Evolutionary conservation across 2,329 filamentous ascomycete species (phyloP).

Genomic region (Biscogniauxia sp.): DNA sequence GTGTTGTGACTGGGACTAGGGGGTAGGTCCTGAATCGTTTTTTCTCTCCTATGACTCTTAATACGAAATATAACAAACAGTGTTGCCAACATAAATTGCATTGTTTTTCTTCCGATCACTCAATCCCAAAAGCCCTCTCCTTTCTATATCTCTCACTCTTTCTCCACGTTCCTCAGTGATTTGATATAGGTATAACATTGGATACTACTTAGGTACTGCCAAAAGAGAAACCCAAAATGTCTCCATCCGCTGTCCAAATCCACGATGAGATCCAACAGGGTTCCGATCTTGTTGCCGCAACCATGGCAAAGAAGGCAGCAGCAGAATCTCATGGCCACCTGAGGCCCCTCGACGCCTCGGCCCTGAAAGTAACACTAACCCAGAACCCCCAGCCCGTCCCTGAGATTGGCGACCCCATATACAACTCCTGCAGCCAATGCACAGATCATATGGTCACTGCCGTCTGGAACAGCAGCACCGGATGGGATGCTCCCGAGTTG

Average conservation of each 20-base stretch:
- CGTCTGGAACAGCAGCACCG: slow-evolving; percentile 60
- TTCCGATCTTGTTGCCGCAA: neutral
- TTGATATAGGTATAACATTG: too few species aligned
- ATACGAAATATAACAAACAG: neutral
- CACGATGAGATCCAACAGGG: neutral
- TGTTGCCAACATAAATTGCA: neutral
- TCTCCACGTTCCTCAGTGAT: too few species aligned
- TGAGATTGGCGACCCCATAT: neutral
- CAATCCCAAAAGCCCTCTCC: too few species aligned
- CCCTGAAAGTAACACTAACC: neutral
- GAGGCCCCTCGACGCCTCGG: neutral
- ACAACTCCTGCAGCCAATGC: neutral
- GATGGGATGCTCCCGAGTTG: slow-evolving; percentile 73
- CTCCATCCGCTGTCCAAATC: neutral
- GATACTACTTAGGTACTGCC: neutral
- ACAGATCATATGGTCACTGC: slow-evolving; percentile 50
- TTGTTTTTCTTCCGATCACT: neutral
- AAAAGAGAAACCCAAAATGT: neutral
- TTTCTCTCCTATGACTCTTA: neutral
- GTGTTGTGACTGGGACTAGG: neutral
- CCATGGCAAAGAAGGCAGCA: neutral
- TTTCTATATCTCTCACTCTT: too few species aligned
- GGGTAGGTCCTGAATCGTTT: neutral
- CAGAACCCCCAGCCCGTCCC: neutral
- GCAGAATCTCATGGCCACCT: neutral